These are phyloP conservation scores for Chloranthus sessilifolius DNA, from an alignment of 164 flowering plant species.

Conservation along the genomic window DNA sequence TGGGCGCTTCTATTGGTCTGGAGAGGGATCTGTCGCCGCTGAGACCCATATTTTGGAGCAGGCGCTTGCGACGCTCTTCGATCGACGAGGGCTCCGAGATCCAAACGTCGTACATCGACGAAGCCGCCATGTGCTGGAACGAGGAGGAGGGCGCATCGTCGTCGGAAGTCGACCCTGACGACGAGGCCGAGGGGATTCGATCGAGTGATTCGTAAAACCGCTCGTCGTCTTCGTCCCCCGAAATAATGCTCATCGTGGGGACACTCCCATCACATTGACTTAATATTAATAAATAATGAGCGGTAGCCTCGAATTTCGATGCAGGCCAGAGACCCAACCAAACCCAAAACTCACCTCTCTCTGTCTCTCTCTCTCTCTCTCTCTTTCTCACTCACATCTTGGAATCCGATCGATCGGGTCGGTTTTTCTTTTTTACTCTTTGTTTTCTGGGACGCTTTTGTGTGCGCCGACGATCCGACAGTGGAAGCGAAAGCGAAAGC, in stretches of 20 bases:
- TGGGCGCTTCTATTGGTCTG: conserved; percentile 16
- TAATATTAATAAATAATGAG: too few species aligned
- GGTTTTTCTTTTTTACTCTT: not conserved
- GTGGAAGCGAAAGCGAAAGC: too few species aligned
- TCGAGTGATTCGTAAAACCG: conserved; percentile 84
- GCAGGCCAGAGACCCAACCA: too few species aligned
- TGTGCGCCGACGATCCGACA: too few species aligned
- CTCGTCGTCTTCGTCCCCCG: conserved; percentile 44
- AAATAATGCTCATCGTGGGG: conserved; percentile 43
- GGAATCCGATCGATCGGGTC: not conserved
- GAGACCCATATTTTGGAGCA: conserved; percentile 80
- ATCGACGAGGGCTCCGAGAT: conserved; percentile 74
- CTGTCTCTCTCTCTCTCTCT: conserved; percentile 4
- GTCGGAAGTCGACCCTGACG: conserved; percentile 45
- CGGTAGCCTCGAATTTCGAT: too few species aligned
- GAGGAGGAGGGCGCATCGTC: conserved; percentile 18
- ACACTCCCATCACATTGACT: conserved; percentile 49
- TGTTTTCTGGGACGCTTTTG: not conserved
- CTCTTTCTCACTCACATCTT: not conserved
- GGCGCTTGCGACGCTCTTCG: conserved; percentile 70
- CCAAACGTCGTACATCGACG: conserved; percentile 74
- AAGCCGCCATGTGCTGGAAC: conserved; percentile 17
- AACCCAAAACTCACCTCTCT: not conserved
- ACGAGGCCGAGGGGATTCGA: conserved; percentile 66
- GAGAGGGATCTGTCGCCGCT: conserved; percentile 40